Evolutionary conservation across 345 rosid genomes (phyloP), one percentile per base, ranked within the genome.

Genomic region (Salix purpurea): DNA sequence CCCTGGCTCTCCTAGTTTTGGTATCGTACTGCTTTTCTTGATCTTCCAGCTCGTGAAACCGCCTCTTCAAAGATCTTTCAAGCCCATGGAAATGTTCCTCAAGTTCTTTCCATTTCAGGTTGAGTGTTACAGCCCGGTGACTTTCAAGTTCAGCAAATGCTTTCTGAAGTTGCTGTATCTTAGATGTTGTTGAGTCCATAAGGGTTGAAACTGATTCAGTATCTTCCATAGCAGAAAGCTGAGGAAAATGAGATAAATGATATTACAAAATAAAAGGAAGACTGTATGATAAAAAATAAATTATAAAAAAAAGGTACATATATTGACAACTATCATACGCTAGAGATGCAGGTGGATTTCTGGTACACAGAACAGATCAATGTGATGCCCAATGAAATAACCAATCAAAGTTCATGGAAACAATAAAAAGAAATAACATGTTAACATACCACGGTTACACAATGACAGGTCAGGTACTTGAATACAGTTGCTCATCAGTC

Each of bases 131-230:
- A 2, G 97, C 97, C 71, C 95, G 89, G 71, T 94, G 92, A 74
- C 95, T 92, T 83, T 96, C 98, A 76, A 96, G 99, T 85, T 96
- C 98, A 83, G 98, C 94, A 87, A 96, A 96, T 16, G 99, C 99
- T 85, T 86, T 93, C 92, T 96, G 98, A 87, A 96, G 99, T 85
- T 96, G 98, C 74, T 90, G 94, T 80, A 96, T 96, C 91, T 92
- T 96, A 37, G 94, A 91, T 46, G 89, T 80, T 15, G 99, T 90
- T 13, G 97, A 91, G 81, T 87, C 97, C 69, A 96, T 91, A 39
- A 96, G 95, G 28, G 83, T 85, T 64, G 90, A 92, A 83, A 90
- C 97, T 42, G 95, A 90, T 54, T 67, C 83, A 13, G 89, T 79
- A 84, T 84, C 89, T 82, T 96, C 98, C 99, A 96, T 96, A 66